A percentile compares a stretch with the other conserved stretches of the same genome.
These are phyloP conservation scores for Tricholoma bakamatsutake DNA, from an alignment of 768 basidiomycete species.

Conservation along the genomic window DNA sequence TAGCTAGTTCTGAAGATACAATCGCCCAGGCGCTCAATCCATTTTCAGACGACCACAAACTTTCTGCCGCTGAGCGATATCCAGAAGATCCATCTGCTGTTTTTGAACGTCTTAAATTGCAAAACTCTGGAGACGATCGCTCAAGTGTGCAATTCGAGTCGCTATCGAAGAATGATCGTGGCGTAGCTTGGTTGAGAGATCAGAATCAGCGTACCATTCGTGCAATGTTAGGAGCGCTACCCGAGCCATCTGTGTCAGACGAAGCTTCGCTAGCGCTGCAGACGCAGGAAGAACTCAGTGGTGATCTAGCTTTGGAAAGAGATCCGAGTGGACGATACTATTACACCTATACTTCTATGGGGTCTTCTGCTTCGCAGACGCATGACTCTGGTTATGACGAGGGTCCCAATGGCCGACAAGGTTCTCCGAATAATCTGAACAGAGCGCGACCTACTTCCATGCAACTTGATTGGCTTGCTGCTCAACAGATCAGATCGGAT, in stretches of 20 bases:
- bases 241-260: slow-evolving; percentile 56
- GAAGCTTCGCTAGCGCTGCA: slow-evolving; percentile 35
- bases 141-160: slow-evolving; percentile 38
- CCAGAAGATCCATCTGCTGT: slow-evolving; percentile 40
- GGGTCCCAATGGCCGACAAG: slow-evolving; percentile 23
- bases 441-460: slow-evolving; percentile 57
- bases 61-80: slow-evolving; percentile 23
- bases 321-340: slow-evolving; percentile 70
- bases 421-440: slow-evolving; percentile 12
- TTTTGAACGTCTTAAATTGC: slow-evolving; percentile 51
- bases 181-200: slow-evolving; percentile 77
- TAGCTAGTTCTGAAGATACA: background rate
- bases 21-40: slow-evolving; percentile 10
- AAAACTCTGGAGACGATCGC: slow-evolving; percentile 32
- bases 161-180: slow-evolving; percentile 55
- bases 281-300: slow-evolving; percentile 39
- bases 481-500: slow-evolving; percentile 41
- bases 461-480: slow-evolving; percentile 60
- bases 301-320: slow-evolving; percentile 62
- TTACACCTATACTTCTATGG: slow-evolving; percentile 57
- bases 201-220: slow-evolving; percentile 66
- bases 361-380: slow-evolving; percentile 43
- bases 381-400: slow-evolving; percentile 55
- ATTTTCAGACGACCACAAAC: slow-evolving; percentile 24
- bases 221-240: slow-evolving; percentile 51